Percentiles rank a stretch among this genome's conserved stretches.
Conservation (phyloP, 1,139 yeast genomes). For the Hemisphaericaspora xylofermentans region DNA sequence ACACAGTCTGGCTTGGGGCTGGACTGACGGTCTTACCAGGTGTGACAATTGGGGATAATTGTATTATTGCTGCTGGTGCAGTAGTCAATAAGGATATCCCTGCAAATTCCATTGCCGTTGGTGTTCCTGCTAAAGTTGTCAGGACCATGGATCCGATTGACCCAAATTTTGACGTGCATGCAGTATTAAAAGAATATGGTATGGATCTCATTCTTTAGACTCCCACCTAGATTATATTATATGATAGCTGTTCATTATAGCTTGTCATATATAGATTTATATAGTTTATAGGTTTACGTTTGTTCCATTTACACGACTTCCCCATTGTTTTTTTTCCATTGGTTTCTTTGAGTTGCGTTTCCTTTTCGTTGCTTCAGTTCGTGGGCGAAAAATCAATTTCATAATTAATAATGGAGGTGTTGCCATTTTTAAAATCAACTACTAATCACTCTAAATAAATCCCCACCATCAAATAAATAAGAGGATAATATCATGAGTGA, state of each 20-base stretch:
- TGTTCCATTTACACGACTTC: no score
- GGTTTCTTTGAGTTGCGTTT: no score
- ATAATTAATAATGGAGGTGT: no score
- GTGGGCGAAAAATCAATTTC: no score
- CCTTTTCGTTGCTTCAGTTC: no score
- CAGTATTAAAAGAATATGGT: conserved; percentile 12
- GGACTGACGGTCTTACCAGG: conserved; percentile 59
- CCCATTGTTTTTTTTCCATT: no score
- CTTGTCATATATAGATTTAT: no score
- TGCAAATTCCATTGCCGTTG: conserved; percentile 52
- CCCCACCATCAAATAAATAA: neutral
- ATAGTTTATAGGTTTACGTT: no score
- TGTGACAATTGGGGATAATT: conserved; percentile 60
- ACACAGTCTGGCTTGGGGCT: conserved; percentile 68
- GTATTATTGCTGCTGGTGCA: conserved; percentile 68
- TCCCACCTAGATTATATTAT: no score
- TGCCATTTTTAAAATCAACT: no score
- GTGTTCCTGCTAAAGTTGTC: conserved; percentile 58
- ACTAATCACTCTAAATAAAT: no score
- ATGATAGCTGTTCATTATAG: no score
- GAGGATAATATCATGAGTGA: conserved; percentile 13
- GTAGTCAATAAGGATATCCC: conserved; percentile 60
- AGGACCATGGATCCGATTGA: conserved; percentile 24
- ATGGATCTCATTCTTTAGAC: conserved; percentile 8
- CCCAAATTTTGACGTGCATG: conserved; percentile 13